Evolutionary conservation across 345 rosid species (phyloP), one percentile per base, ranked within the genome.

Genomic region (Moringa oleifera): DNA sequence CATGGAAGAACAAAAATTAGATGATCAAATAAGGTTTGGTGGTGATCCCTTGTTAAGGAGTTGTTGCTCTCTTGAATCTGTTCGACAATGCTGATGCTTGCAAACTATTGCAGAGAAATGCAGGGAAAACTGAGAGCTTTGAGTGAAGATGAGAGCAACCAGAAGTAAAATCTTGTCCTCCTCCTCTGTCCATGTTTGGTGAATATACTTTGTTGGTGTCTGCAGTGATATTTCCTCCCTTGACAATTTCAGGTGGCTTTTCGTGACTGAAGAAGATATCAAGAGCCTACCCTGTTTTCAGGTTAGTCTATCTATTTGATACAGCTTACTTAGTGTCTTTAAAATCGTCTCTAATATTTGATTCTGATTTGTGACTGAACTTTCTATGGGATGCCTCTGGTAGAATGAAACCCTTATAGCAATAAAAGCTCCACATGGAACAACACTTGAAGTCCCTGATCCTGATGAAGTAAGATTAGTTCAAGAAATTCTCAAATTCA

Each of bases 371-470:
- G 53, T 63, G 37, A 45, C 63, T 68, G 3, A 53, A 73, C 72
- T 56, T 65, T 51, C 57, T 23, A 54, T 61, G 58, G 33, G 19
- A 22, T 63, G 19, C 46, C 73, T 63, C 46, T 73, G 53, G 70
- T 85, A 90, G 97, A 94, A 94, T 73, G 80, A 94, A 80, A 94
- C 97, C 56, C 82, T 94, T 61, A 94, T 94, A 71, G 97, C 97
- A 68, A 79, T 94, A 64, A 90, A 94, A 84, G 97, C 97, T 80
- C 97, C 97, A 31, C 96, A 94, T 68, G 97, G 99, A 66, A 94
- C 99, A 55, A 94, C 99, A 18, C 71, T 94, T 70, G 97, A 90
- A 83, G 95, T 94, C 53, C 97, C 92, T 31, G 96, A 94, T 81
- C 97, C 95, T 22, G 89, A 85, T 71, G 96, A 90, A 68, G 97